Evolutionary conservation across 1,284 basidiomycete genomes (phyloP).

Genomic region (Cerrena zonata): DNA sequence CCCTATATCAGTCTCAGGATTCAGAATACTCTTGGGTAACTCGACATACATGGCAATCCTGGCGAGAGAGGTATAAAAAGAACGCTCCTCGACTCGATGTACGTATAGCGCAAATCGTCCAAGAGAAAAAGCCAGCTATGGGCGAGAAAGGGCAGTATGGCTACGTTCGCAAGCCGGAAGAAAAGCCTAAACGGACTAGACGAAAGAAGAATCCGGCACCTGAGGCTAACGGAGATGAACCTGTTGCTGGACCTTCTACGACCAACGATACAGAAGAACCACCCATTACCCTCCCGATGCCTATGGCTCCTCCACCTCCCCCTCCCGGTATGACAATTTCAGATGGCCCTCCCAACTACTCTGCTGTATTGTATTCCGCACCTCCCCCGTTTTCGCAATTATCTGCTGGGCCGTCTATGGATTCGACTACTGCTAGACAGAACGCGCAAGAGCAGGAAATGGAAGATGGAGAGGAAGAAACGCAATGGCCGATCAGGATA

Average conservation of each 20-base stretch:
- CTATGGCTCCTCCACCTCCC: constrained; percentile 15
- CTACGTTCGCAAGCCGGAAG: constrained; percentile 65
- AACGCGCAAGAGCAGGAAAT: constrained; percentile 35
- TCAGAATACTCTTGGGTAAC: constrained; percentile 71
- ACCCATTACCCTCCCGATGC: constrained; percentile 13
- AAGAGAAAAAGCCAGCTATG: constrained; percentile 54
- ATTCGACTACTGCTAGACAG: constrained; percentile 21
- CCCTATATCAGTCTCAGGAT: constrained; percentile 41
- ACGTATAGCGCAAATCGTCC: constrained; percentile 58
- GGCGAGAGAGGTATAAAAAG: constrained; percentile 81
- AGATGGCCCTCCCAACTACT: constrained; percentile 1
- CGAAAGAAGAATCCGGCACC: constrained; percentile 34
- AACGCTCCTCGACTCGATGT: constrained; percentile 60
- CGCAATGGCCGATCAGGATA: constrained; percentile 60
- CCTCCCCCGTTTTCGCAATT: constrained; percentile 15
- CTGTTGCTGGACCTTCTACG: constrained; percentile 14
- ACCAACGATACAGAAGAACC: constrained; percentile 13
- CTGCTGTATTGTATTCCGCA: constrained; percentile 5
- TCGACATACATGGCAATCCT: constrained; percentile 82
- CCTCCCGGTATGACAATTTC: constrained; percentile 14
- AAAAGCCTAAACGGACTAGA: constrained; percentile 51
- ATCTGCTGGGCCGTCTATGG: constrained; percentile 15
- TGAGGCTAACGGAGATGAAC: constrained; percentile 3
- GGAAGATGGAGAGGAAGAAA: constrained; percentile 51
- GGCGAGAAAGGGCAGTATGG: constrained; percentile 75